Evolutionary conservation across 345 rosid genomes (phyloP).

Genomic region (Arabidopsis arenosa): DNA sequence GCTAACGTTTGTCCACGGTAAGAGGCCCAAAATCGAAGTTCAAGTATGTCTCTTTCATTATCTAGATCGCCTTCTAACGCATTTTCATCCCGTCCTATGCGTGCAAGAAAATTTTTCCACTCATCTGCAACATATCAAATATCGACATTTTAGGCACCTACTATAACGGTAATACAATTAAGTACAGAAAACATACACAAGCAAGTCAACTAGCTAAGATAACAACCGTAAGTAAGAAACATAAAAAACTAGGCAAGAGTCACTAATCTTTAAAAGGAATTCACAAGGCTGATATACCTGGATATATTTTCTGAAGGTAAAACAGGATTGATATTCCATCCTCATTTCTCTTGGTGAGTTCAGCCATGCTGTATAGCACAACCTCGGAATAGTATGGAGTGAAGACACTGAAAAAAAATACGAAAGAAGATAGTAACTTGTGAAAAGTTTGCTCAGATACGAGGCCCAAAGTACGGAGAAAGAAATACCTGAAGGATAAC

Average conservation of each 20-base stretch:
- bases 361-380: constrained; percentile 93
- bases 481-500: constrained; percentile 80
- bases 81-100: constrained; percentile 98
- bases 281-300: constrained; percentile 58
- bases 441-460: constrained; percentile 20
- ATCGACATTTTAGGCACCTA: constrained; percentile 23
- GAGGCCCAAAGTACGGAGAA: constrained; percentile 28
- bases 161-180: constrained; percentile 15
- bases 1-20: constrained; percentile 98
- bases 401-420: constrained; percentile 73
- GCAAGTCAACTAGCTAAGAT: constrained; percentile 10
- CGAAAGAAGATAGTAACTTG: constrained; percentile 39
- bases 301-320: constrained; percentile 99
- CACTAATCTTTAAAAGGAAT: constrained; percentile 13
- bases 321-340: constrained; percentile 97
- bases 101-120: constrained; percentile 96
- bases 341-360: constrained; percentile 85
- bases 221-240: constrained; percentile 17
- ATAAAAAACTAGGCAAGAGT: constrained; percentile 22
- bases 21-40: constrained; percentile 99
- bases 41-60: constrained; percentile 75
- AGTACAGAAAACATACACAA: constrained; percentile 15
- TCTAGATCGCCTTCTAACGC: constrained; percentile 77
- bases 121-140: constrained; percentile 66
- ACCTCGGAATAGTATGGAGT: constrained; percentile 97